Base-by-base conservation (phyloP, 345 rosid species). In the Eucalyptus polyanthemos region DNA sequence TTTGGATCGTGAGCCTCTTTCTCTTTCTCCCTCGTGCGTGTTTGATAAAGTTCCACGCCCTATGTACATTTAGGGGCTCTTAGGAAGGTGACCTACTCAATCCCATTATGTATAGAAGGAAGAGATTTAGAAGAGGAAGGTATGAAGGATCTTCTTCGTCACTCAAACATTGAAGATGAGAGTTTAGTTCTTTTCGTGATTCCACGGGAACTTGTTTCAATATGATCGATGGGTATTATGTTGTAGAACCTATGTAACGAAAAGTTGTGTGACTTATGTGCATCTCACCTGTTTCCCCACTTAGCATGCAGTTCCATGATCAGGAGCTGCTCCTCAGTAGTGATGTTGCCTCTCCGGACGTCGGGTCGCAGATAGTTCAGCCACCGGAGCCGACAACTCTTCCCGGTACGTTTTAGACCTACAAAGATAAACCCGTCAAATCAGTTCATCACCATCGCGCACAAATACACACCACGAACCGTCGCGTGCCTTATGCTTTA, bases 381-480 rank as follows among this genome's bases (percentile, higher is more conserved):
- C 99, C 99, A 98, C 80, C 99, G 96, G 83, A 98, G 99, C 88
- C 99, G 95, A 92, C 99, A 98, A 90, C 99, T 98, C 91, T 98
- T 98, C 76, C 99, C 99, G 87, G 99, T 98, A 89, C 99, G 99
- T 91, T 95, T 98, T 88, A 98, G 91, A 67, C 99, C 99, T 97
- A 88, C 16, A 37, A 22, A 85, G 4, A 16, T 8, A 21, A 25
- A 17, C 42, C 27, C 29, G 31, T 45, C 40, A 40, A 44, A 29
- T 67, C 5, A 76, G 31, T 72, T 76, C 27, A 6, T 37, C 24
- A 86, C 5, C 60, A 16, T 29, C 54, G 19, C 58, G 37, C 34
- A 49, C 31, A 50, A 14, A 49, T 11, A 50, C 24, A 11, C n/a
- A 50, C 87, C 80, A 27, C 22, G 15, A 29, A 11, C 14, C 15